phyloP scores from a whole-genome alignment of 805 yeast genomes.

The Candida verbasci region DNA sequence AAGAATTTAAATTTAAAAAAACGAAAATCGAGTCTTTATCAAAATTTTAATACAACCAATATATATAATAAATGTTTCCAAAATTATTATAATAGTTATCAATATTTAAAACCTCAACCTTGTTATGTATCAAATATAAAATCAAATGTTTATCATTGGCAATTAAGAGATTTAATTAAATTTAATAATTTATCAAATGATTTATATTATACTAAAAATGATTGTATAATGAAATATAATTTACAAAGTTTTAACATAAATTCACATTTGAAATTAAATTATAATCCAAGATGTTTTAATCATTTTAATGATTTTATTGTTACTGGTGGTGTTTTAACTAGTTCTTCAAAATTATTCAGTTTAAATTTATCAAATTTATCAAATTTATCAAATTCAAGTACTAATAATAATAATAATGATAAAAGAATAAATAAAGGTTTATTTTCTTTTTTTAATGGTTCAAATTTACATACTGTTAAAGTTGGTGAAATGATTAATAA shows the following conservation, averaged over 20 bases:
- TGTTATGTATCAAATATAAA: constrained; percentile 27
- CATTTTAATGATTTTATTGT: constrained; percentile 48
- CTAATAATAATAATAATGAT: constrained; percentile 5
- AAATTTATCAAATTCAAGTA: constrained; percentile 1
- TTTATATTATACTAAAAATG: constrained; percentile 57
- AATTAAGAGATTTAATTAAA: constrained; percentile 68
- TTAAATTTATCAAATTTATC: constrained; percentile 20
- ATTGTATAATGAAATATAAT: constrained; percentile 45
- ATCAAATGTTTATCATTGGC: constrained; percentile 61
- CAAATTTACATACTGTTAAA: constrained; percentile 44
- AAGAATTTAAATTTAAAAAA: neutral
- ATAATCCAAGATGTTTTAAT: constrained; percentile 67
- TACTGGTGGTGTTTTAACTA: constrained; percentile 46
- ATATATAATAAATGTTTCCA: constrained; percentile 31
- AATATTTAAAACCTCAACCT: constrained; percentile 34
- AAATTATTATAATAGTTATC: constrained; percentile 38
- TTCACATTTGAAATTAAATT: constrained; percentile 48
- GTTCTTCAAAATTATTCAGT: constrained; percentile 27
- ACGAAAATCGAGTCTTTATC: neutral
- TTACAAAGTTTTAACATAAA: constrained; percentile 23
- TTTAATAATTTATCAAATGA: constrained; percentile 40
- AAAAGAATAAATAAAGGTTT: constrained; percentile 54
- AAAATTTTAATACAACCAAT: neutral
- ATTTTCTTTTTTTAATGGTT: constrained; percentile 52
- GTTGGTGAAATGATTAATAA: constrained; percentile 84